Conservation (phyloP, 2,329 filamentous ascomycete species). For the Phialocephala sp. region DNA sequence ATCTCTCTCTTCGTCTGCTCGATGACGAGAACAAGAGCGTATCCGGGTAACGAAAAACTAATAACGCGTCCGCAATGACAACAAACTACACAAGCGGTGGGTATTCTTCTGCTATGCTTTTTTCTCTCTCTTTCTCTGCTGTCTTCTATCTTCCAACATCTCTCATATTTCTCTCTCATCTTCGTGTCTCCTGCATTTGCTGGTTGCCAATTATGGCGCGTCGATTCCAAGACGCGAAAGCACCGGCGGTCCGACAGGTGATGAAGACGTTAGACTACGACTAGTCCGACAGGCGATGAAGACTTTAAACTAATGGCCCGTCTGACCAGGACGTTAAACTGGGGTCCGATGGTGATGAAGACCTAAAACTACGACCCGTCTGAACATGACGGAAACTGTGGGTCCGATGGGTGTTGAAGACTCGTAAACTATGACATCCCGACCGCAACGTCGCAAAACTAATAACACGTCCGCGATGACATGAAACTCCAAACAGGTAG, state of each 20-base stretch:
- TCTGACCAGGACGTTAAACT: slow-evolving; percentile 1
- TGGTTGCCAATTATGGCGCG: background rate
- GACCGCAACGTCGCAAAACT: too few species aligned
- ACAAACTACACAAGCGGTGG: background rate
- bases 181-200: background rate
- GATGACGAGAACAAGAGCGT: background rate
- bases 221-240: too few species aligned
- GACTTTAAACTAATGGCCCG: background rate
- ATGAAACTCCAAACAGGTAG: too few species aligned
- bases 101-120: too few species aligned
- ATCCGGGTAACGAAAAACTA: background rate
- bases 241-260: too few species aligned
- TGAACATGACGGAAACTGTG: too few species aligned
- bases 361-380: background rate
- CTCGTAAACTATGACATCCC: too few species aligned
- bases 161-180: background rate
- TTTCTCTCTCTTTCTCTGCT: background rate
- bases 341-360: background rate
- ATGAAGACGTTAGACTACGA: too few species aligned
- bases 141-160: background rate
- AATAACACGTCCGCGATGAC: too few species aligned
- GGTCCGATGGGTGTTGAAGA: too few species aligned
- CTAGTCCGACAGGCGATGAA: slow-evolving; percentile 1
- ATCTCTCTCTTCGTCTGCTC: too few species aligned
- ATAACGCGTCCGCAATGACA: background rate